phyloP scores from a whole-genome alignment of 805 yeast genomes.

The Saccharomycopsis sp. region DNA sequence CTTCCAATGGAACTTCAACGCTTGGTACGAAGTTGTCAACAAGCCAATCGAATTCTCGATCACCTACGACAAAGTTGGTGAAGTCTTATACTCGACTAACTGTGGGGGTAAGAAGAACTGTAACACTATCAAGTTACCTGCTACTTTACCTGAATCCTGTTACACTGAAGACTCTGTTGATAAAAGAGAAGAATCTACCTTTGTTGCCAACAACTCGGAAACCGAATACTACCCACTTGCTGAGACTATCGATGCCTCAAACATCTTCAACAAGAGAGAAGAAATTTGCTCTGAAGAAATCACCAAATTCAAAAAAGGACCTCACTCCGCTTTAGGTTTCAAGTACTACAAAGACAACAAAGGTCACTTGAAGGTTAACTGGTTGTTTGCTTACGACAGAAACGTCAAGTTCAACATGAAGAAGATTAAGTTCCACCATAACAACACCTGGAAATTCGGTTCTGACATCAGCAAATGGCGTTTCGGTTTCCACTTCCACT shows the following conservation, averaged over 20 bases:
- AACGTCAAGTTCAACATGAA: background rate
- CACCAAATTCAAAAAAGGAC: background rate
- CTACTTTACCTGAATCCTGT: background rate
- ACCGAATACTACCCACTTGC: background rate
- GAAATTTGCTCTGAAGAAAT: background rate
- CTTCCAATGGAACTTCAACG: conserved; percentile 12
- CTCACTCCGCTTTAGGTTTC: background rate
- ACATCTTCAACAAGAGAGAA: background rate
- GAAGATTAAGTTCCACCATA: conserved; percentile 14
- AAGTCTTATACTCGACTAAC: conserved; percentile 7
- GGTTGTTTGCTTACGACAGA: background rate
- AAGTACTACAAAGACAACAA: conserved; percentile 1
- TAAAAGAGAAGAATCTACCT: conserved; percentile 22
- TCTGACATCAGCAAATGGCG: background rate
- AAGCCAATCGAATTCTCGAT: conserved; percentile 14
- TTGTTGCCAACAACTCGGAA: background rate
- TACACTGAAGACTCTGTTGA: conserved; percentile 23
- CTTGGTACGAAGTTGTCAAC: conserved; percentile 8
- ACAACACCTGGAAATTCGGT: conserved; percentile 3
- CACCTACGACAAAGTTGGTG: conserved; percentile 13
- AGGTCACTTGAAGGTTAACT: conserved; percentile 1
- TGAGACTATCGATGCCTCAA: background rate
- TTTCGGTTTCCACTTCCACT: conserved; percentile 17
- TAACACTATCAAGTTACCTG: background rate
- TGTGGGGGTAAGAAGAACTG: conserved; percentile 2